Evolutionary conservation across 2,329 filamentous ascomycete genomes (phyloP), one percentile per base, ranked within the genome.

Genomic region (Byssochlamys sp.): DNA sequence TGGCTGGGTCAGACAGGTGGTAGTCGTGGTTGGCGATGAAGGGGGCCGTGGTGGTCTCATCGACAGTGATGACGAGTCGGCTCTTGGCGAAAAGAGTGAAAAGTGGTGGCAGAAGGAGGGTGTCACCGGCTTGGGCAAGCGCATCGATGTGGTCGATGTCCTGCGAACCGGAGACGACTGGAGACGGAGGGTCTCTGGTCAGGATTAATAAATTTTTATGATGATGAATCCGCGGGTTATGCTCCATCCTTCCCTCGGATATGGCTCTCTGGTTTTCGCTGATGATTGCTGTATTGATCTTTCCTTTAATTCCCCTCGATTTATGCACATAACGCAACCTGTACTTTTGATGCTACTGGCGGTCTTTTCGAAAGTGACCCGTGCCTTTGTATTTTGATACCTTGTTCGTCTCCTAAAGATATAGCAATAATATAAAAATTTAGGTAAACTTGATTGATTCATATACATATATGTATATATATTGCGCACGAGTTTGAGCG

Each of bases 61-160:
- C 5, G 90, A 95, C 70, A 94, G 89, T 64, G 90, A 95, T 54
- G 80, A 81, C 50, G 79, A 80, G 61, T 74, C 68, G 12, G 67
- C 68, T 11, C 64, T 74, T 56, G 73, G 64, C 2, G 71, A 70
- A 27, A 69, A 69, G 35, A 68, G 66, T 27, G 74, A 77, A 57
- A 71, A 67, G 57, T 77, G 73, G 74, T 91, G 85, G 60, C 87
- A 88, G 72, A 83, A 82, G 56, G 84, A 90, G 57, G 88, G 91
- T 51, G 84, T 90, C 59, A 90, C 95, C 26, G 91, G 92, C 1
- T 80, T 91, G 58, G 92, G 92, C 14, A 88, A 94, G 68, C 89
- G 90, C 3, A 86, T 96, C 28, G 85, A 95, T 45, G 85, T 97
- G 19, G 90, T 96, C 2, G 92, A 97, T 71, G 88, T 86, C 31